Percentiles rank a stretch among this genome's conserved stretches.
Evolutionary conservation across 257 asterid species (phyloP).

Genomic region (Capsicum chinense): DNA sequence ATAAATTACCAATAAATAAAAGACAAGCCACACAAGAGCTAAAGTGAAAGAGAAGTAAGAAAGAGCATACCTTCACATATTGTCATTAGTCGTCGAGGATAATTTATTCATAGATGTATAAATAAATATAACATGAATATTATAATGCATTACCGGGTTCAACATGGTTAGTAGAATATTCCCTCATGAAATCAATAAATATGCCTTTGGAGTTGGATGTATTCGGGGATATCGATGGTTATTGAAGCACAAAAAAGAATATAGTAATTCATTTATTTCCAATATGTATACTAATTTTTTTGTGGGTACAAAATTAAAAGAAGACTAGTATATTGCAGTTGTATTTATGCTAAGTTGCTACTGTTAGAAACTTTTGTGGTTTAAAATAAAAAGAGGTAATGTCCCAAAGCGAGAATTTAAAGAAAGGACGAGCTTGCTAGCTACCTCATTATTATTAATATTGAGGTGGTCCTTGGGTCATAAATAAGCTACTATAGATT

Average conservation of each 20-base stretch:
- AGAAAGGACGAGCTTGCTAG: conserved; percentile 30
- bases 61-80: no score
- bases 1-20: no score
- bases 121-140: no score
- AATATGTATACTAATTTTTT: neutral
- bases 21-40: no score
- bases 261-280: neutral
- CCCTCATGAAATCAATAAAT: no score
- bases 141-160: no score
- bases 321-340: conserved; percentile 7
- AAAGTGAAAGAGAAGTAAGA: no score
- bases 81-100: no score
- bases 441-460: neutral
- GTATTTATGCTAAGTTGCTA: conserved; percentile 5
- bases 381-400: conserved; percentile 26
- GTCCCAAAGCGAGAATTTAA: neutral
- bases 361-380: conserved; percentile 33
- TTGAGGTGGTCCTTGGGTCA: conserved; percentile 25
- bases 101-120: no score
- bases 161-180: no score
- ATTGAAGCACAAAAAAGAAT: conserved; percentile 1
- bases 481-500: neutral
- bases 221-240: neutral
- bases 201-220: no score
- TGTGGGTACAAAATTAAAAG: conserved; percentile 15